Evolutionary conservation across 805 yeast genomes (phyloP).

Genomic region (Brettanomyces nanus): DNA sequence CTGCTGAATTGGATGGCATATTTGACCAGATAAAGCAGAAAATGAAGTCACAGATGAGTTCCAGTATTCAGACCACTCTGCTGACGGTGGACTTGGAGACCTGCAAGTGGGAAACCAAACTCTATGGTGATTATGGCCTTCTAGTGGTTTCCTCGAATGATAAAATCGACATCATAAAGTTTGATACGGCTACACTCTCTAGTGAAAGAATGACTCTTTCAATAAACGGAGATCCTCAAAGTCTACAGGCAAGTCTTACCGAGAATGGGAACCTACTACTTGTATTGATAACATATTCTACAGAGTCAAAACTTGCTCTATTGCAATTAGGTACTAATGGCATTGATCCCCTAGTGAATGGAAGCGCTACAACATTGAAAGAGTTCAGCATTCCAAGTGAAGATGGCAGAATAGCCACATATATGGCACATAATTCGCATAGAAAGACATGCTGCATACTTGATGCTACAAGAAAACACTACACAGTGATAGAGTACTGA

Average conservation of each 20-base stretch:
- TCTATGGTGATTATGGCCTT: neutral
- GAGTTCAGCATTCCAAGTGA: constrained; percentile 4
- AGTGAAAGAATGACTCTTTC: neutral
- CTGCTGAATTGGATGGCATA: neutral
- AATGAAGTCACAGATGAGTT: constrained; percentile 2
- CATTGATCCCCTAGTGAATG: neutral
- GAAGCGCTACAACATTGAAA: neutral
- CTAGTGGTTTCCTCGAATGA: neutral
- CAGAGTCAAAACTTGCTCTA: neutral
- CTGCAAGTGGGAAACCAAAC: neutral
- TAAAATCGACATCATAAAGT: neutral
- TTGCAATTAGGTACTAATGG: neutral
- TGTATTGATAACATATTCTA: neutral
- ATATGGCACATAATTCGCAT: constrained; percentile 25
- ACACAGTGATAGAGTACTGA: constrained; percentile 26
- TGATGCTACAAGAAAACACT: constrained; percentile 32
- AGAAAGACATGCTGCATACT: constrained; percentile 31
- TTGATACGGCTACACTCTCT: neutral
- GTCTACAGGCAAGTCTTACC: neutral
- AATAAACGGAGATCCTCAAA: neutral
- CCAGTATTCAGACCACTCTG: neutral
- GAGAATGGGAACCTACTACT: neutral
- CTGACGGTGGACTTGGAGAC: neutral
- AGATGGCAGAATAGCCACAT: constrained; percentile 20
- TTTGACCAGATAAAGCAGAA: constrained; percentile 1